Conservation (phyloP, 2,329 filamentous ascomycete species). For the Remersonia thermophila region DNA sequence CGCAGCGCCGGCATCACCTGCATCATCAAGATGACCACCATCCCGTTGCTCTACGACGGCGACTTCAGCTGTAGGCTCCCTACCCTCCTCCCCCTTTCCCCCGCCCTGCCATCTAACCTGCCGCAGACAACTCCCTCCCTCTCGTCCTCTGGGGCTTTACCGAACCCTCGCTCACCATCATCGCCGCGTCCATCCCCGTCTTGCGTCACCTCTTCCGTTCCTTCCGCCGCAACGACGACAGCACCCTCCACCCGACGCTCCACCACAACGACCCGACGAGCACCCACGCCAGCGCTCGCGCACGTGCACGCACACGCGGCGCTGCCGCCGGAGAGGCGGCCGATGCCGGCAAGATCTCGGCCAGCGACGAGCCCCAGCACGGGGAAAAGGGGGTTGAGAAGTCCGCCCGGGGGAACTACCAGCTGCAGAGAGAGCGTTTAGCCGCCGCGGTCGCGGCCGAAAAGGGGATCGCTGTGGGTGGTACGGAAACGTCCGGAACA, state of each 20-base stretch:
- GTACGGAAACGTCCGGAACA: no score
- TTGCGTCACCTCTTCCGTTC: slow-evolving; percentile 13
- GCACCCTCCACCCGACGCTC: no score
- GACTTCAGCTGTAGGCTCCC: slow-evolving; percentile 13
- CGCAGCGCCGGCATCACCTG: slow-evolving; percentile 20
- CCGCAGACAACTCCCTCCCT: slow-evolving; percentile 12
- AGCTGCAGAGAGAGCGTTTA: no score
- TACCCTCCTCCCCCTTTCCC: background rate
- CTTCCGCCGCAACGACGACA: slow-evolving; percentile 1
- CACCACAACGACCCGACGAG: no score
- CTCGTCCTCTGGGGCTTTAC: slow-evolving; percentile 13
- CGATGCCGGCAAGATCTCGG: no score
- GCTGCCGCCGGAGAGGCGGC: no score
- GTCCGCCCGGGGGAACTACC: background rate
- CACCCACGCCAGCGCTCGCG: no score
- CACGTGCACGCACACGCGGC: no score
- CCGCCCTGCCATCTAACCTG: background rate
- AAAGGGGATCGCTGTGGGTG: no score
- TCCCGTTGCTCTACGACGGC: slow-evolving; percentile 5
- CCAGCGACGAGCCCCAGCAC: no score
- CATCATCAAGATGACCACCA: slow-evolving; percentile 18
- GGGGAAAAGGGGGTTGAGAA: background rate
- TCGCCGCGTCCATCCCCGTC: slow-evolving; percentile 14
- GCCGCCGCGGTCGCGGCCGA: no score
- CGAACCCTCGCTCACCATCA: slow-evolving; percentile 12